Base-by-base conservation (phyloP, 768 basidiomycete species). In the Phlebiopsis gigantea region DNA sequence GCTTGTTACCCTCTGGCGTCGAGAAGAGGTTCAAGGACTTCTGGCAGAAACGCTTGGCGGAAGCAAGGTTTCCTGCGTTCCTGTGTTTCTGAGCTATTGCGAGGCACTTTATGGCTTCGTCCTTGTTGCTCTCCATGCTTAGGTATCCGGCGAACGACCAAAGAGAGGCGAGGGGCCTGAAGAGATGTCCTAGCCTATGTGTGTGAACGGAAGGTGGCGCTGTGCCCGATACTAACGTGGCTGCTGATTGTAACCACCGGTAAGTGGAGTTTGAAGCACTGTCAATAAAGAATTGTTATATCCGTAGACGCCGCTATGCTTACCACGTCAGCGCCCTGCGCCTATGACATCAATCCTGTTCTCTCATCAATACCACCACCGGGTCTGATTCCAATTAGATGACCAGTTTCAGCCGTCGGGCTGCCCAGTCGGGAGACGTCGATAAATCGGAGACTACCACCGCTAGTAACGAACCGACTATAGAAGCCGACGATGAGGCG, bases 31-130 rank as follows among this genome's bases (percentile, higher is more conserved):
- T 75, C 58, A 93, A 81, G 10, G 89, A 92, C 72, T 98, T 98
- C 70, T 86, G 82, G 59, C 85, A 88, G 75, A 98, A 95, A 69
- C 91, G 92, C 67, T 87, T 83, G 1, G 95, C 93, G 2, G 88
- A 83, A 43, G 85, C 60, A 54, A 84, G 73, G 69, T 95, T 92
- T 47, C 82, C 84, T 45, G 83, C 75, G 53, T 85, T 80, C 59
- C 81, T 77, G 69, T 94, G 85, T 65, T 81, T 82, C 66, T 84
- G 83, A 2, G 94, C 88, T 61, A 97, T 90, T 47, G 73, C 68
- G 50, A 96, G 79, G 67, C 90, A 92, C 64, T 88, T 84, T 56
- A 87, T 69, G 31, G 93, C 93, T 72, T 96, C 93, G 67, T 96
- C 93, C 63, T 83, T 90, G 77, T 96, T 96, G 71, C 87, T 85